Base-by-base conservation (phyloP, 345 rosid genomes). In the Citropsis articulata region DNA sequence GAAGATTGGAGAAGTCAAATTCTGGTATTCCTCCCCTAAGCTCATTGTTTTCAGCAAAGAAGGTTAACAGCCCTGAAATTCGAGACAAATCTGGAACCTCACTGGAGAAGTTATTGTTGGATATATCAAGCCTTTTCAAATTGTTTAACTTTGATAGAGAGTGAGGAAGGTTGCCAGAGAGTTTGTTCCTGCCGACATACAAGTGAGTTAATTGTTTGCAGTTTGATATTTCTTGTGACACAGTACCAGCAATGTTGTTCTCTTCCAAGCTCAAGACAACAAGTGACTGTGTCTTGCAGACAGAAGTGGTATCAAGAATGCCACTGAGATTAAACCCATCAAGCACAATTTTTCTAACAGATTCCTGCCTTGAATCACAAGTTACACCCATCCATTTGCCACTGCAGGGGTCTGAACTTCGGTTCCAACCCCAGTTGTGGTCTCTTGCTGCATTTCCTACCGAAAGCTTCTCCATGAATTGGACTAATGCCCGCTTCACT, bases 361-460 rank as follows among this genome's bases (percentile, higher is more conserved):
- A 59, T 28, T 66, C 72, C 19, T 42, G 72, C 21, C 28, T 24
- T 5, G 22, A 38, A 68, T 82, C 82, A 40, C 93, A 89, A 1
- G 14, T 45, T 31, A 89, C 85, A 4, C 92, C 93, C 40, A 3
- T 31, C 95, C 92, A 89, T 57, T 74, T 79, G 80, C 75, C 84
- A 30, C 8, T 56, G 82, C 93, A 89, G 63, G 93, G 95, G 78
- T 87, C 92, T 18, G 90, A 86, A 76, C 76, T 79, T 36, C 33
- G 36, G 82, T 81, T 84, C 93, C 95, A 91, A 24, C 90, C 93
- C 85, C 84, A 87, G 9, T 36, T 80, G 6, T 10, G 40, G 27
- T 66, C 80, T 22, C 68, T 77, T 10, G 28, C 67, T 16, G 25
- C 75, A 67, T 71, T 85, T 28, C 79, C 89, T 25, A 70, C 80